Percentiles rank a stretch among this genome's conserved stretches.
Evolutionary conservation across 495 filamentous ascomycete genomes (phyloP).

Genomic region (Apodospora peruviana): DNA sequence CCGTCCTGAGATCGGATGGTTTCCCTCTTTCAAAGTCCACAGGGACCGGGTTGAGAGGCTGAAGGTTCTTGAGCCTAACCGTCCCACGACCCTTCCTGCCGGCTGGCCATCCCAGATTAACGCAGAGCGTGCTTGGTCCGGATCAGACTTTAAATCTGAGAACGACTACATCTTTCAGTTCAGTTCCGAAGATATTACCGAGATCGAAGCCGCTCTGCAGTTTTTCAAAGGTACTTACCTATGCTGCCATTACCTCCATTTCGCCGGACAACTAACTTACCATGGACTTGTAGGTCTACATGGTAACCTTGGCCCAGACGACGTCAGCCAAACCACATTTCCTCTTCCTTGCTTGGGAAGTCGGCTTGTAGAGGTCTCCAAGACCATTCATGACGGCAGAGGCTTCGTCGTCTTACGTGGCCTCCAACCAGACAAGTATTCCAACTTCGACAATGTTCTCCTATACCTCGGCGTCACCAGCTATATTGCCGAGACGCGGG

Average conservation of each 20-base stretch:
- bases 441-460: constrained; percentile 24
- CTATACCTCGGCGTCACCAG: constrained; percentile 26
- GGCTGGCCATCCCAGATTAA: constrained; percentile 21
- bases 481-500: constrained; percentile 26
- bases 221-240: constrained; percentile 18
- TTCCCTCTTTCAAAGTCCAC: constrained; percentile 24
- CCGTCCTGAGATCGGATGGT: constrained; percentile 24
- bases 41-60: constrained; percentile 21
- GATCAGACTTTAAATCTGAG: constrained; percentile 20
- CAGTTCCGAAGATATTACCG: constrained; percentile 14
- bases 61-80: constrained; percentile 12
- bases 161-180: constrained; percentile 21
- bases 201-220: constrained; percentile 20
- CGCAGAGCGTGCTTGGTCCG: constrained; percentile 18
- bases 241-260: neutral
- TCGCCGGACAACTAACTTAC: neutral
- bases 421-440: constrained; percentile 22
- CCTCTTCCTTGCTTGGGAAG: constrained; percentile 16
- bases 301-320: constrained; percentile 15
- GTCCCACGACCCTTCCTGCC: constrained; percentile 19
- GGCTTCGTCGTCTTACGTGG: constrained; percentile 24
- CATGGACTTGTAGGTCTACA: constrained; percentile 4
- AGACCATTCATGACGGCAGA: constrained; percentile 18
- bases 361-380: constrained; percentile 10
- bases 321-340: constrained; percentile 18